Evolutionary conservation across 371 early-diverging fungal species (phyloP), one percentile per base, ranked within the genome.

Genomic region (Vairimorpha apis): DNA sequence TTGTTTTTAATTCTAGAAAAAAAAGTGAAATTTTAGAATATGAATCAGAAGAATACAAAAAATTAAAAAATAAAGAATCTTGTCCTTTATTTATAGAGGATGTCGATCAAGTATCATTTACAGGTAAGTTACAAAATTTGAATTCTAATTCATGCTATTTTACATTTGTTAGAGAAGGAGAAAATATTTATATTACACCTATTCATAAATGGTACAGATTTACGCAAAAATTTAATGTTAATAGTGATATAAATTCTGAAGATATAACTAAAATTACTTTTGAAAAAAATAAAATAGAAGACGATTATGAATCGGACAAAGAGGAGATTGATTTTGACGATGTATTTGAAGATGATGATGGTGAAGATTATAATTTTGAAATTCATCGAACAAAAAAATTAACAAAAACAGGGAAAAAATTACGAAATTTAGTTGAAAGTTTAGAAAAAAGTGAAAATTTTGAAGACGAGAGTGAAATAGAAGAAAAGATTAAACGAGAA

Each of bases 261-360:
- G 80, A 80, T 45, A 74, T 49, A 62, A 58, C 56, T 35, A 72
- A 76, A 63, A 63, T 78, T 29, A 64, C 70, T 45, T 62, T 44
- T 41, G 64, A 66, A 0, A 74, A 72, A 21, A 51, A 69, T 30
- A 56, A 64, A 30, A 18, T 29, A 21, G 62, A 67, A 8, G 33
- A 49, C 1, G 32, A 16, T 2, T 60, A 67, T 21, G 71, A 76
- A 1, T 69, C 64, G 21, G 70, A 72, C 44, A 70, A 70, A 41
- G 79, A 79, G n/a, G 81, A 81, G 47, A 69, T 81, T n/a, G 83
- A 83, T 70, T 83, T 70, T 75, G 77, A 79, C 18, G 80, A 79
- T 29, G 71, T 66, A 18, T 83, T 83, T 77, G 81, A 83, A 66
- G 83, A 81, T 56, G 83, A 83, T 60, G 83, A 83, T 63, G 81